Evolutionary conservation across 1,284 basidiomycete genomes (phyloP).

Genomic region (Cryptococcus amylolentus): DNA sequence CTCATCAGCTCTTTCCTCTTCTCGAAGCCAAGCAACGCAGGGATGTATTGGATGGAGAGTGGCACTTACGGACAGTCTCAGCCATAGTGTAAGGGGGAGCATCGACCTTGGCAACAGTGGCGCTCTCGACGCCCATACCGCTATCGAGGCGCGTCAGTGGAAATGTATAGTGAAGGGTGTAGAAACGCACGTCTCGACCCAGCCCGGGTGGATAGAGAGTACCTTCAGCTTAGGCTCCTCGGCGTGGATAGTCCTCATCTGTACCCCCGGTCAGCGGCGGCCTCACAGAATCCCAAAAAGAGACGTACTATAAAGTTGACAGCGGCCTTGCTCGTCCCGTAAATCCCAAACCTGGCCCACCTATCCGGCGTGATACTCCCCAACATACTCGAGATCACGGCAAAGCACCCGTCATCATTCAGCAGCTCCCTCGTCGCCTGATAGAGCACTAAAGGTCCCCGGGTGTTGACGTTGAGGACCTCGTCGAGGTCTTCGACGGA

Average conservation of each 20-base stretch:
- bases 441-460: constrained; percentile 19
- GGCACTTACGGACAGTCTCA: neutral
- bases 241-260: neutral
- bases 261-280: neutral
- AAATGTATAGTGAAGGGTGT: neutral
- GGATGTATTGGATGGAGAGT: too few species aligned
- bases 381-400: constrained; percentile 17
- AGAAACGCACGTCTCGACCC: constrained; percentile 1
- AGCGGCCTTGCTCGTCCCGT: constrained; percentile 17
- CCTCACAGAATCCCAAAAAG: too few species aligned
- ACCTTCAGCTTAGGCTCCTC: constrained; percentile 6
- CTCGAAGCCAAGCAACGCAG: too few species aligned
- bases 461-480: constrained; percentile 10
- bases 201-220: constrained; percentile 6
- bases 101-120: neutral
- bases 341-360: constrained; percentile 4
- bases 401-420: constrained; percentile 13
- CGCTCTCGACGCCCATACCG: neutral
- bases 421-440: constrained; percentile 16
- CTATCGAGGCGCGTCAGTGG: neutral
- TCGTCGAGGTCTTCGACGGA: constrained; percentile 5
- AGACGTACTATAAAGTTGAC: constrained; percentile 6
- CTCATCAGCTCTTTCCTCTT: too few species aligned
- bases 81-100: neutral
- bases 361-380: constrained; percentile 11